Conservation (phyloP, 179 eudicot species). For the Carnegiea gigantea region DNA sequence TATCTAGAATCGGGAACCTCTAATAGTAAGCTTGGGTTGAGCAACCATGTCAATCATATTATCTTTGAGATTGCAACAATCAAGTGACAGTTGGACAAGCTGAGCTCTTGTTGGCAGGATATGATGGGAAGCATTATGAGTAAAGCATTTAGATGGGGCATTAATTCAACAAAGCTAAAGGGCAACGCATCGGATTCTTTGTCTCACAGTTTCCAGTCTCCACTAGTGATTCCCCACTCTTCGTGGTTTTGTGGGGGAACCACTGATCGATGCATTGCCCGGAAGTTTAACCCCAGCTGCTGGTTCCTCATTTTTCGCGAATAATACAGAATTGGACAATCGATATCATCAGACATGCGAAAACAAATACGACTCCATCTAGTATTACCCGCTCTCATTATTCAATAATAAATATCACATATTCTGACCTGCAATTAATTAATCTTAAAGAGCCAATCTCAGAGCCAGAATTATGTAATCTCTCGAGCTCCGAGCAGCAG, state of each 20-base stretch:
- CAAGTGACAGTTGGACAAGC: not conserved
- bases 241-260: conserved; percentile 5
- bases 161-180: not conserved
- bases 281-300: not conserved
- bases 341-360: not conserved
- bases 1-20: no score
- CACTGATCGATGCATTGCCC: not conserved
- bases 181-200: conserved; percentile 8
- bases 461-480: not conserved
- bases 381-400: no score
- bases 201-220: not conserved
- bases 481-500: not conserved
- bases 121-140: not conserved
- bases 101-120: not conserved
- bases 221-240: not conserved
- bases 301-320: not conserved
- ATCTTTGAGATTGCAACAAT: no score
- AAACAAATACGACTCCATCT: no score
- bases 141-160: not conserved
- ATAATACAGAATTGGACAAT: not conserved
- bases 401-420: not conserved
- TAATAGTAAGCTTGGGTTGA: no score
- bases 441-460: no score
- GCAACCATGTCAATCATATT: no score
- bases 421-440: no score